Base-by-base conservation (phyloP, 208 protist species). In the Strigomonas culicis region DNA sequence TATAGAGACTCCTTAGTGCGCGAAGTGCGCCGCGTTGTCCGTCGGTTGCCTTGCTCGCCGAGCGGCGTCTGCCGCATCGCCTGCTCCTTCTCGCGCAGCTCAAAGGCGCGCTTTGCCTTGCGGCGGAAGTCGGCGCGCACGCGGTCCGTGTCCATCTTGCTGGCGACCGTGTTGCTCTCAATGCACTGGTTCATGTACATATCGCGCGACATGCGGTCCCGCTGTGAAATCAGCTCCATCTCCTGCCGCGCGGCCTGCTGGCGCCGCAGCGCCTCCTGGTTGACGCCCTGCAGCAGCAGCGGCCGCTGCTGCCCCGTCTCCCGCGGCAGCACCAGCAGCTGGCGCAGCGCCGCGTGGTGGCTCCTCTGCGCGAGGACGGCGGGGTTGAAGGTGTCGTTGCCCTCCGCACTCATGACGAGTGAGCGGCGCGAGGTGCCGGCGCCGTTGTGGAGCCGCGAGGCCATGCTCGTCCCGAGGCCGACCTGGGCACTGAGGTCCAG, bases 111-210 rank as follows among this genome's bases (percentile, higher is more conserved):
- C 15, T 59, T 28, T 21, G 68, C 76, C 22, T 53, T 56, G 10
- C 60, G 41, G 39, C 67, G 44, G 31, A 69, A 75, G 11, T 44
- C 2, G 7, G 25, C 1, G 17, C 24, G 55, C 31, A 68, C 49
- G n/a, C 1, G 41, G 41, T 72, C 60, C 0, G 63, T 70, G 22
- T 55, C 17, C 11, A 64, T 36, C 4, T 63, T 43, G 8, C 53
- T 53, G 3, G 73, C 30, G 4, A 60, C 44, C 27, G 44, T 59
- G 19, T 69, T 44, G 49, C 46, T n/a, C 53, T 68, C 43, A n/a
- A 79, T 67, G 52, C 59, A 68, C 30, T 82, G 70, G 4, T 22
- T 51, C 32, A 67, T 44, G 61, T 82, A 89, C 68, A 78, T 41
- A 24, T 55, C 32, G 1, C 76, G 79, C 7, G 78, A 76, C 13